phyloP scores from a whole-genome alignment of 768 basidiomycete species.

The Nevesoporus exiguus region DNA sequence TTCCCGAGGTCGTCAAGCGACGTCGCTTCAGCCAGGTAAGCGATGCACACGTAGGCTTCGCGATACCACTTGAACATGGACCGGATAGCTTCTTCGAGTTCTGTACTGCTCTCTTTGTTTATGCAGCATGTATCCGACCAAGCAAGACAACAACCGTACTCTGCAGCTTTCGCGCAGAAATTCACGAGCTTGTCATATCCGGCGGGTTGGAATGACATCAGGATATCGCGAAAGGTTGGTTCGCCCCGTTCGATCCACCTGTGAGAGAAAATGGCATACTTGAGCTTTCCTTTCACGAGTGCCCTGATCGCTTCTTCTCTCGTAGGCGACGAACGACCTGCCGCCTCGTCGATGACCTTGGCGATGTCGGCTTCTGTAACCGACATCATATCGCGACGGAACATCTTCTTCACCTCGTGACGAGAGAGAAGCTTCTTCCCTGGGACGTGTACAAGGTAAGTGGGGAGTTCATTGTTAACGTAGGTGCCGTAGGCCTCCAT shows the following conservation, averaged over 20 bases:
- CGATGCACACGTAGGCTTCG: slow-evolving; percentile 28
- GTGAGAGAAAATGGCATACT: slow-evolving; percentile 30
- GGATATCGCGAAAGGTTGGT: slow-evolving; percentile 28
- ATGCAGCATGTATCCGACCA: slow-evolving; percentile 38
- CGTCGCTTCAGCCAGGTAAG: slow-evolving; percentile 31
- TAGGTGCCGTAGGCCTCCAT: slow-evolving; percentile 20
- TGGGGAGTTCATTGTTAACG: slow-evolving; percentile 31
- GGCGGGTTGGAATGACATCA: slow-evolving; percentile 27
- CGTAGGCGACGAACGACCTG: slow-evolving; percentile 24
- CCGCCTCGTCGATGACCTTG: slow-evolving; percentile 14
- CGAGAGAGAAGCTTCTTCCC: slow-evolving; percentile 27
- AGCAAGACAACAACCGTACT: slow-evolving; percentile 27
- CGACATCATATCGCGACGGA: slow-evolving; percentile 24
- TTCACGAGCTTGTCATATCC: slow-evolving; percentile 26
- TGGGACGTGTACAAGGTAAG: slow-evolving; percentile 28
- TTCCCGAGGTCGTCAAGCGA: slow-evolving; percentile 25
- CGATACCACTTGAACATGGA: slow-evolving; percentile 36
- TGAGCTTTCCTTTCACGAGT: slow-evolving; percentile 22
- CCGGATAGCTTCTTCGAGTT: slow-evolving; percentile 34
- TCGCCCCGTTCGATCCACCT: slow-evolving; percentile 31
- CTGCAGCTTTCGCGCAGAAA: slow-evolving; percentile 27
- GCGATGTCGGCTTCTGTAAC: slow-evolving; percentile 26
- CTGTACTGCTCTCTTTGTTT: slow-evolving; percentile 34
- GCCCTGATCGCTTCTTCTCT: slow-evolving; percentile 27
- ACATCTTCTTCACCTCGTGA: slow-evolving; percentile 31